Conservation (phyloP, 306 rosid species). For the Pterocarpus macrocarpus region DNA sequence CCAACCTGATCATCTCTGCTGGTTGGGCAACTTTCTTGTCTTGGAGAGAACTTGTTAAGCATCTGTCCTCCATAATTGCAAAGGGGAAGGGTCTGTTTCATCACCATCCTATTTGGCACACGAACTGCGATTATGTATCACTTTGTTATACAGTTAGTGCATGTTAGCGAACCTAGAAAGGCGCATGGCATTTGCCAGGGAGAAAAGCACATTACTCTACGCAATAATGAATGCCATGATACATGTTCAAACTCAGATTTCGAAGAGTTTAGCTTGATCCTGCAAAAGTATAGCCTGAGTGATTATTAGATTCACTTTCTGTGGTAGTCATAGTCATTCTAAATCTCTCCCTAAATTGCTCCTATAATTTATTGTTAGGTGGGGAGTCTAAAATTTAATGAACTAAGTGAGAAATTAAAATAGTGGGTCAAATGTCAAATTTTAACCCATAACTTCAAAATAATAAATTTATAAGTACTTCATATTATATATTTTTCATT, state of each 20-base stretch:
- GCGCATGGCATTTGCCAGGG: neutral
- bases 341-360: no score
- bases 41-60: neutral
- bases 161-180: neutral
- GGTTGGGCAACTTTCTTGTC: slow-evolving; percentile 43
- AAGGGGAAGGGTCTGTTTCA: neutral
- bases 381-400: no score
- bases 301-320: no score
- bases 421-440: no score
- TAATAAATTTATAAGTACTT: no score
- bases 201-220: neutral
- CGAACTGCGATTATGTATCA: slow-evolving; percentile 7
- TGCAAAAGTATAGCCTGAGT: no score
- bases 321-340: no score
- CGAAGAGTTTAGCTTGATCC: no score
- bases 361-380: no score
- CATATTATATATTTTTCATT: no score
- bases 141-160: slow-evolving; percentile 1
- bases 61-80: slow-evolving; percentile 43
- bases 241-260: neutral
- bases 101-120: slow-evolving; percentile 31
- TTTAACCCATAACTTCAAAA: no score
- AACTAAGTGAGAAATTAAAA: no score
- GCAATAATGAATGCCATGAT: neutral
- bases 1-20: slow-evolving; percentile 35